Evolutionary conservation across 2,329 filamentous ascomycete genomes (phyloP).

Genomic region (Alternaria sp.): DNA sequence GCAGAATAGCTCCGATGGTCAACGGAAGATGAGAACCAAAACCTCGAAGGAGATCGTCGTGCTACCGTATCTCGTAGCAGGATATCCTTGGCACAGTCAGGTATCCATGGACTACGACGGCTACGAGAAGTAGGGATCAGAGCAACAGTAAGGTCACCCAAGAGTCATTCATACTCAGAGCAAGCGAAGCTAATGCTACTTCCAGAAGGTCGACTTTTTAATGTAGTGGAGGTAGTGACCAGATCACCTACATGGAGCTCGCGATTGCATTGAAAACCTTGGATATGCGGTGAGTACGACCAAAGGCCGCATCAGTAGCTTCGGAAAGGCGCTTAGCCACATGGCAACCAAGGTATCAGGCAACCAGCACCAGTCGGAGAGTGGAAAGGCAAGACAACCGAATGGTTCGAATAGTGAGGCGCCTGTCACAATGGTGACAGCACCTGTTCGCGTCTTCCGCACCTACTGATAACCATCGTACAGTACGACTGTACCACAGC

Average conservation of each 20-base stretch:
- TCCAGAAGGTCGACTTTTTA: not conserved
- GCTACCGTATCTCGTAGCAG: not conserved
- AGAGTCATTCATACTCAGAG: not conserved
- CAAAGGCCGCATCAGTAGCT: not conserved
- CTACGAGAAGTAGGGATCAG: not conserved
- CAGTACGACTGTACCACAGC: not conserved
- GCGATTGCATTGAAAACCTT: not conserved
- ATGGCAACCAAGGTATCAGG: not conserved
- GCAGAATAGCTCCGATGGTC: not conserved
- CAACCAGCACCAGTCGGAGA: not conserved
- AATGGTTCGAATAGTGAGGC: not conserved
- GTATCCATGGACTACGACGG: not conserved
- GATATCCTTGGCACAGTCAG: not conserved
- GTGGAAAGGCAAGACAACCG: not conserved
- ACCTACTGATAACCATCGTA: not conserved
- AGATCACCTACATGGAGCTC: not conserved
- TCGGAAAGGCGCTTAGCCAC: not conserved
- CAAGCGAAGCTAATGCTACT: not conserved
- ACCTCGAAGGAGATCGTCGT: not conserved
- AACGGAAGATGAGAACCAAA: not conserved
- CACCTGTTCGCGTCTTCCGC: not conserved
- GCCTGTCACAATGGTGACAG: conserved; percentile 1
- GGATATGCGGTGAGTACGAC: not conserved
- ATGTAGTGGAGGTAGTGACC: not conserved
- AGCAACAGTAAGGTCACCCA: not conserved